A percentile compares a stretch with the other conserved stretches of the same genome.
Conservation (phyloP, 495 filamentous ascomycete species). For the Lasiosphaeria miniovina region DNA sequence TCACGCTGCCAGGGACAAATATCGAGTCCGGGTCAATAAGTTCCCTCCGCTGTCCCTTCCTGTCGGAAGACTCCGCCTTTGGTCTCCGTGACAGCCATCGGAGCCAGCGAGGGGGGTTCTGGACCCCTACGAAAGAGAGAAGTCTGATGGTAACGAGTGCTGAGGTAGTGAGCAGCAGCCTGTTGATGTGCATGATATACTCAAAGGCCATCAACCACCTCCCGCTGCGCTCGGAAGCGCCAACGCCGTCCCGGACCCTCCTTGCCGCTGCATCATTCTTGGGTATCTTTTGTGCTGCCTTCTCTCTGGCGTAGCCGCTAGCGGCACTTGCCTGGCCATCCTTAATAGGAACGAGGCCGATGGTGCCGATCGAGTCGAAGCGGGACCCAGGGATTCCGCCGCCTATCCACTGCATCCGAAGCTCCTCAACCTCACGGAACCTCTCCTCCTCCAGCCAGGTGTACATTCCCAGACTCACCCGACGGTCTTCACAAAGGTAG, state of each 20-base stretch:
- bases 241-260: constrained; percentile 63
- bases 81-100: constrained; percentile 47
- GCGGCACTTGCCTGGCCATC: constrained; percentile 39
- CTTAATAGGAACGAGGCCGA: constrained; percentile 49
- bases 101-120: constrained; percentile 61
- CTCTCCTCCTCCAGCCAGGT: constrained; percentile 94
- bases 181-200: constrained; percentile 69
- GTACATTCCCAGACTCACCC: constrained; percentile 68
- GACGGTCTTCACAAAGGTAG: constrained; percentile 83
- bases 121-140: constrained; percentile 60
- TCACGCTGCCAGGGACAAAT: constrained; percentile 30
- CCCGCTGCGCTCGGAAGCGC: constrained; percentile 67
- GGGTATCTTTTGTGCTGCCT: constrained; percentile 51
- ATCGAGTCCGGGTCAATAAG: constrained; percentile 17
- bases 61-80: constrained; percentile 28
- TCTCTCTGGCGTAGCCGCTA: constrained; percentile 69
- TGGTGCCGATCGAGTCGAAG: constrained; percentile 49
- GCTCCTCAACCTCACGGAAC: constrained; percentile 59
- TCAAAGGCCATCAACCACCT: constrained; percentile 71
- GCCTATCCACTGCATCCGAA: constrained; percentile 49
- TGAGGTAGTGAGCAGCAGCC: constrained; percentile 59
- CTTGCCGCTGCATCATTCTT: constrained; percentile 40
- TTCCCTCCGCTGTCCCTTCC: constrained; percentile 39
- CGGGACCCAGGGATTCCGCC: constrained; percentile 41
- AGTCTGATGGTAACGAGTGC: constrained; percentile 52